A percentile compares a stretch with the other conserved stretches of the same genome.
Conservation (phyloP, 164 flowering plant genomes). For the Umbilicus rupestris region DNA sequence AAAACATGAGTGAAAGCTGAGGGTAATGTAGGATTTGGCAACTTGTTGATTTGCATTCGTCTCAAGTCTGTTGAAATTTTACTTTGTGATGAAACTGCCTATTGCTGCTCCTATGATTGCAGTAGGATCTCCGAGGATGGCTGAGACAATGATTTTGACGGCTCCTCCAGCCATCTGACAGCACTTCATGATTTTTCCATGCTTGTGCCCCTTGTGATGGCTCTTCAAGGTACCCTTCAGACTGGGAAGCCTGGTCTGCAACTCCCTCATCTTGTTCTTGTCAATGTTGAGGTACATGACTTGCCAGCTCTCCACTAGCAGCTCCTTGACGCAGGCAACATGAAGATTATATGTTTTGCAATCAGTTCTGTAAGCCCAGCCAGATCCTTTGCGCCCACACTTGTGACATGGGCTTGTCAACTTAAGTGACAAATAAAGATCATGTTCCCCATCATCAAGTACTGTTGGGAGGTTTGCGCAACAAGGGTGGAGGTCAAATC, state of each 20-base stretch:
- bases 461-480: slow-evolving; percentile 47
- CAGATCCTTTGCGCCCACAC: slow-evolving; percentile 42
- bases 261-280: slow-evolving; percentile 30
- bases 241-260: slow-evolving; percentile 36
- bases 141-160: slow-evolving; percentile 30
- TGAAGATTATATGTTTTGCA: slow-evolving; percentile 49
- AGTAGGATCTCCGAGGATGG: slow-evolving; percentile 36
- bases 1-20: no score
- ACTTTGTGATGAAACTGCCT: slow-evolving; percentile 18
- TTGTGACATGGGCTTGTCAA: slow-evolving; percentile 32
- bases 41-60: neutral
- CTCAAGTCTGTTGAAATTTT: neutral
- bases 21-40: neutral
- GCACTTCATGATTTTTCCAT: slow-evolving; percentile 29
- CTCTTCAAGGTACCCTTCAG: slow-evolving; percentile 25
- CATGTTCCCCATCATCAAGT: slow-evolving; percentile 38
- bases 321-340: slow-evolving; percentile 49
- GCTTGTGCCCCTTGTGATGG: slow-evolving; percentile 14
- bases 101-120: slow-evolving; percentile 22
- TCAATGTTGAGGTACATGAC: slow-evolving; percentile 37
- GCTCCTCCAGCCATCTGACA: slow-evolving; percentile 47
- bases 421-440: slow-evolving; percentile 31
- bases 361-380: slow-evolving; percentile 48
- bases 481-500: slow-evolving; percentile 60
- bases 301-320: slow-evolving; percentile 58